phyloP scores from a whole-genome alignment of 192 early-diverging fungal genomes.

The Podila horticola region DNA sequence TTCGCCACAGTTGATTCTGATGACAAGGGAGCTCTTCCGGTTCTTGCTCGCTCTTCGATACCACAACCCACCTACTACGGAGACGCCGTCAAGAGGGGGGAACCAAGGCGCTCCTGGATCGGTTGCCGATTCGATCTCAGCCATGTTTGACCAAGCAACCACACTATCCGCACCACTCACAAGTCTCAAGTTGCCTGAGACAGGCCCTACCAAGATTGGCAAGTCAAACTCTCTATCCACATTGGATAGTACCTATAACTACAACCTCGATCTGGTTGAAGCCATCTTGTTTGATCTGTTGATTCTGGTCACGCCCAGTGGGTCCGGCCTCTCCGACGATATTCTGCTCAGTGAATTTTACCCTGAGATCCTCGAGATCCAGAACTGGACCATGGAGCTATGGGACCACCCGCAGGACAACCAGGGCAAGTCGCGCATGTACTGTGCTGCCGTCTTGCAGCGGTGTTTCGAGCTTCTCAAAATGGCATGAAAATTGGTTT shows the following conservation, averaged over 20 bases:
- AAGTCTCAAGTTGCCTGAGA: slow-evolving; percentile 21
- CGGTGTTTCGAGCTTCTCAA: slow-evolving; percentile 33
- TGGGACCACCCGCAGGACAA: slow-evolving; percentile 23
- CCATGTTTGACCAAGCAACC: not conserved
- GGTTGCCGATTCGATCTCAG: not conserved
- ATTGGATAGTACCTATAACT: not conserved
- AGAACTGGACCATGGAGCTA: slow-evolving; percentile 41
- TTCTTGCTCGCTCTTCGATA: slow-evolving; percentile 42
- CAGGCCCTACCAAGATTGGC: not conserved
- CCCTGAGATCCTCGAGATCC: slow-evolving; percentile 37
- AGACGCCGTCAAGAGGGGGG: not conserved
- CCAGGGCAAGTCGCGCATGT: slow-evolving; percentile 27
- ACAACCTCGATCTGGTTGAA: slow-evolving; percentile 29
- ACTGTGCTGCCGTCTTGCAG: slow-evolving; percentile 35
- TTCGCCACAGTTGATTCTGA: slow-evolving; percentile 29
- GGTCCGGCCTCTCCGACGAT: slow-evolving; percentile 16
- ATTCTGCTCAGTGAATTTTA: slow-evolving; percentile 32
- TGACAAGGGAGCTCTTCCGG: slow-evolving; percentile 38
- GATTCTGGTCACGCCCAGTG: slow-evolving; percentile 36
- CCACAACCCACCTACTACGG: slow-evolving; percentile 15
- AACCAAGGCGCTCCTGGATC: not conserved
- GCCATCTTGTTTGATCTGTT: slow-evolving; percentile 28
- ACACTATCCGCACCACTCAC: slow-evolving; percentile 20
- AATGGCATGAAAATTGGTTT: not conserved
- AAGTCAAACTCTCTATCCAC: not conserved